These are phyloP conservation scores for Maudiozyma serrabonitensis DNA, from an alignment of 805 yeast species.

Conservation along the genomic window DNA sequence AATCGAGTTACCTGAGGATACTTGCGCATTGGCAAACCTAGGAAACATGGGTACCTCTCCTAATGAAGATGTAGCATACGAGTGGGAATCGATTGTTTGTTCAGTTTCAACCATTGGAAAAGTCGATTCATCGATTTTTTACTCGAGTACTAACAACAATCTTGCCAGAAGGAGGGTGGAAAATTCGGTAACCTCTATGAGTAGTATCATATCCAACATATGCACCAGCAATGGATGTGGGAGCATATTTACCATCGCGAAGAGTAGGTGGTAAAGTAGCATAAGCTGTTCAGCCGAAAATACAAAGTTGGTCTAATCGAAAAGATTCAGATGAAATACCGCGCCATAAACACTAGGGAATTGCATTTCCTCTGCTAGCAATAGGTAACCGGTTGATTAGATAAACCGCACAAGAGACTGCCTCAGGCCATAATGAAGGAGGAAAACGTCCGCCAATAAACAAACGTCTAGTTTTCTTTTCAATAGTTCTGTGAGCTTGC, in stretches of 20 bases:
- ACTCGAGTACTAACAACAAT: slow-evolving; percentile 1
- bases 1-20: no score
- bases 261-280: slow-evolving; percentile 1
- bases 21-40: no score
- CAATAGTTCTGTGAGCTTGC: slow-evolving; percentile 8
- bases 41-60: neutral
- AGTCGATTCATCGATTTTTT: neutral
- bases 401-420: slow-evolving; percentile 7
- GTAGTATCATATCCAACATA: slow-evolving; percentile 3
- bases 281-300: slow-evolving; percentile 12
- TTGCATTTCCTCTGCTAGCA: neutral
- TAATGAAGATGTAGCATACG: neutral
- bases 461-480: slow-evolving; percentile 4
- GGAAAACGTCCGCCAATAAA: slow-evolving; percentile 8
- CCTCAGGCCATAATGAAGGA: slow-evolving; percentile 11
- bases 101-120: neutral
- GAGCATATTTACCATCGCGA: slow-evolving; percentile 2
- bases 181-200: slow-evolving; percentile 3
- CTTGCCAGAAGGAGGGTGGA: neutral
- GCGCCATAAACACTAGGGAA: slow-evolving; percentile 4
- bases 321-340: neutral
- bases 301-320: neutral
- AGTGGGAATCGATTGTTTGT: neutral
- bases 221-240: slow-evolving; percentile 2
- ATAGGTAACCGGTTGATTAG: slow-evolving; percentile 5